Evolutionary conservation across 139 green algal species (phyloP).

Genomic region (Prasinococcaceae sp.): DNA sequence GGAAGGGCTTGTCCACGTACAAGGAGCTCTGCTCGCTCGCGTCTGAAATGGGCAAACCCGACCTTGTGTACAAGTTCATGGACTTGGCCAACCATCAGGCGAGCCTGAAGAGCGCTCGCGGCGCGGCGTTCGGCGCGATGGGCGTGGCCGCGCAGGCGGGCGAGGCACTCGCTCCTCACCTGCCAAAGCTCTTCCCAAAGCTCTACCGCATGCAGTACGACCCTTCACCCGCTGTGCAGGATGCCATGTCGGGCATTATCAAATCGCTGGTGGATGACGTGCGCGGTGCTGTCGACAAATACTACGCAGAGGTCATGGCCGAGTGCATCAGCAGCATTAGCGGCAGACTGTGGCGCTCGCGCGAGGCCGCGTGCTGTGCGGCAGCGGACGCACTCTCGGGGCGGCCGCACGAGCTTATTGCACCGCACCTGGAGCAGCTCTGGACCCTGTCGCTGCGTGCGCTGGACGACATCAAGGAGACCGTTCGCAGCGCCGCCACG

Average conservation of each 20-base stretch:
- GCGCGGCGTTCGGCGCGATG: constrained; percentile 72
- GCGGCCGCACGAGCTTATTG: constrained; percentile 23
- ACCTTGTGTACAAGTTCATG: constrained; percentile 82
- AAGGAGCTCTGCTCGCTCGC: constrained; percentile 75
- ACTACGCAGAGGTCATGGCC: constrained; percentile 48
- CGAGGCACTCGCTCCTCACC: constrained; percentile 26
- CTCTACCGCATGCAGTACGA: constrained; percentile 70
- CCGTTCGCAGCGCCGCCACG: constrained; percentile 17
- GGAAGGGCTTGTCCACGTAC: constrained; percentile 56
- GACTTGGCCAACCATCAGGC: constrained; percentile 56
- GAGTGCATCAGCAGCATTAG: constrained; percentile 12
- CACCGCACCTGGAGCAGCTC: constrained; percentile 44
- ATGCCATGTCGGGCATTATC: constrained; percentile 70
- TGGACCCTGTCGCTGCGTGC: constrained; percentile 66
- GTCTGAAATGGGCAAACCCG: constrained; percentile 76
- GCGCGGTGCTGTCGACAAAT: constrained; percentile 31
- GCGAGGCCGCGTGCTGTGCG: constrained; percentile 53
- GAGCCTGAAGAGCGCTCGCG: constrained; percentile 46
- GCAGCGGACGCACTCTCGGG: constrained; percentile 64
- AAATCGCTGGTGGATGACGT: constrained; percentile 52
- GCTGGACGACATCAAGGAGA: constrained; percentile 40
- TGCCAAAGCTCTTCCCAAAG: constrained; percentile 60
- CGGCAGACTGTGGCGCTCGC: constrained; percentile 53
- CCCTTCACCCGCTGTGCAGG: constrained; percentile 58
- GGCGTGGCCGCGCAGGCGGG: constrained; percentile 62